Evolutionary conservation across 1,284 basidiomycete genomes (phyloP).

Genomic region (Rhizopogon parksii): DNA sequence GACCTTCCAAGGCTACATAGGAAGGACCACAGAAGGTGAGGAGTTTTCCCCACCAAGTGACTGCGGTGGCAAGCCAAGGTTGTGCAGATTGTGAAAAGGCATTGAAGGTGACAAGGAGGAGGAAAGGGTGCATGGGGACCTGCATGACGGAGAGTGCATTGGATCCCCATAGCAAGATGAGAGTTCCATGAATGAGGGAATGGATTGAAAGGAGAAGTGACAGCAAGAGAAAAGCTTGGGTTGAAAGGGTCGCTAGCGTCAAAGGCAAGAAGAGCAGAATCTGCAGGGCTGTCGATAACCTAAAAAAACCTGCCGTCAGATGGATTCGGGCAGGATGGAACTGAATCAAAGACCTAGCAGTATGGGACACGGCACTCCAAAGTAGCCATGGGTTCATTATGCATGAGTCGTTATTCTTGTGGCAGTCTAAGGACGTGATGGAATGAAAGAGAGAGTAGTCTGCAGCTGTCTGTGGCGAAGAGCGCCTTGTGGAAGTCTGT

Average conservation of each 20-base stretch:
- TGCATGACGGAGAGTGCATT: conserved; percentile 66
- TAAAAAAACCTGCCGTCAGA: conserved; percentile 21
- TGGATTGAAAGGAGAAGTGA: conserved; percentile 73
- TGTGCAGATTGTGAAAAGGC: conserved; percentile 59
- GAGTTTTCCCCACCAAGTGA: conserved; percentile 66
- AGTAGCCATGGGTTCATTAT: conserved; percentile 51
- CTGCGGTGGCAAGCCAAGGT: conserved; percentile 49
- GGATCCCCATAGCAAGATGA: conserved; percentile 61
- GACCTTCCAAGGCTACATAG: conserved; percentile 76
- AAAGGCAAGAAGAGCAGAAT: conserved; percentile 80
- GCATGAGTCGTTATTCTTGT: background rate
- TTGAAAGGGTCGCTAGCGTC: conserved; percentile 73
- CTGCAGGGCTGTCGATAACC: conserved; percentile 69
- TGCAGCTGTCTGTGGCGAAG: no score
- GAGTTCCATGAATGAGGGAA: conserved; percentile 68
- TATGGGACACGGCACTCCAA: conserved; percentile 60
- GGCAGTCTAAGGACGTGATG: background rate
- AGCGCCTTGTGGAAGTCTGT: no score
- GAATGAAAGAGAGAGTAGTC: background rate
- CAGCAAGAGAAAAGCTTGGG: conserved; percentile 71
- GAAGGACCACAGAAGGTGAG: conserved; percentile 68
- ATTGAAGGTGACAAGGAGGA: conserved; percentile 77
- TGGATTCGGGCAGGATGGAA: background rate
- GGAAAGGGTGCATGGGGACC: conserved; percentile 73
- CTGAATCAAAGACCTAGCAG: conserved; percentile 46